Evolutionary conservation across 169 alveolate species (phyloP).

Genomic region (Plasmodium adleri): DNA sequence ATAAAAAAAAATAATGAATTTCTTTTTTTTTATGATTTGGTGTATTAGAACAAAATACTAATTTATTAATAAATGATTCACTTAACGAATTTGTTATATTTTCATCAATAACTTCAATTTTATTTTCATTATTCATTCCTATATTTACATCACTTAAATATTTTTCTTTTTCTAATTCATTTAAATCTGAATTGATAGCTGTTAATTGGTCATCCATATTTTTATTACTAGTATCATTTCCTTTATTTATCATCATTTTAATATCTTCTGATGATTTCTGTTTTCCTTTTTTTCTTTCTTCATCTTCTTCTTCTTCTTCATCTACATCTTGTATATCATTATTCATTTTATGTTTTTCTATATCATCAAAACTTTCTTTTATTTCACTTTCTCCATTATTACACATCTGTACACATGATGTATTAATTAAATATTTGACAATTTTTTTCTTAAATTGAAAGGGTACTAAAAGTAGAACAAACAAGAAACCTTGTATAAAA

Average conservation of each 20-base stretch:
- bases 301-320: background rate
- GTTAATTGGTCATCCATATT: background rate
- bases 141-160: background rate
- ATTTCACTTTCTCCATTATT: background rate
- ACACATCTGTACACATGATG: background rate
- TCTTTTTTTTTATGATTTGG: constrained; percentile 55
- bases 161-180: background rate
- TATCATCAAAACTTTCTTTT: background rate
- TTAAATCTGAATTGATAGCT: background rate
- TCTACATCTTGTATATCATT: constrained; percentile 1
- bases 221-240: background rate
- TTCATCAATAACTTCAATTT: background rate
- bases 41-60: constrained; percentile 27
- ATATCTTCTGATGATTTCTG: background rate
- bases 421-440: constrained; percentile 6
- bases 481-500: constrained; percentile 35
- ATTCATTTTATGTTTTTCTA: background rate
- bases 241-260: background rate
- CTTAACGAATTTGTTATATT: background rate
- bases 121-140: background rate
- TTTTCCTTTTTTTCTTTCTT: background rate
- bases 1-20: constrained; percentile 36
- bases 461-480: constrained; percentile 47
- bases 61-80: constrained; percentile 28
- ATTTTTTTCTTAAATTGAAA: constrained; percentile 32